Percentiles rank a stretch among this genome's conserved stretches.
Conservation (phyloP, 768 basidiomycete species). For the Coprinopsis cinerea region DNA sequence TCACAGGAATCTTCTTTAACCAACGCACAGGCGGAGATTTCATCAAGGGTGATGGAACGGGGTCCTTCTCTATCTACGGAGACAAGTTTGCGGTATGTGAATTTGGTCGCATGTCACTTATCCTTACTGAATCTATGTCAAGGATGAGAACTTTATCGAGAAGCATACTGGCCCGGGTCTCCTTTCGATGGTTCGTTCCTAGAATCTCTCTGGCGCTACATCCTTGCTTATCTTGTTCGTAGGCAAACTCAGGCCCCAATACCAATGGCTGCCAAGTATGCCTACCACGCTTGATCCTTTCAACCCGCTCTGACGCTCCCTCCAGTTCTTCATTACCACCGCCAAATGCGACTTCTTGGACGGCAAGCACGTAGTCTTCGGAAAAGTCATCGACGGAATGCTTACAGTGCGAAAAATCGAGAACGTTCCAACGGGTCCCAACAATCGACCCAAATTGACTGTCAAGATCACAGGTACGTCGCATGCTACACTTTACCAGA, state of each 20-base stretch:
- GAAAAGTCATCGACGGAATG: conserved; percentile 88
- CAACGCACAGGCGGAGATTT: conserved; percentile 78
- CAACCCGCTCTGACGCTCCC: neutral
- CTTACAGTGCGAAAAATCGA: conserved; percentile 95
- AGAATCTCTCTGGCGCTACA: conserved; percentile 2
- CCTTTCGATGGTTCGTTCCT: conserved; percentile 72
- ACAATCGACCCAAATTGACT: conserved; percentile 82
- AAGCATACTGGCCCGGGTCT: conserved; percentile 85
- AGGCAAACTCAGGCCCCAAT: conserved; percentile 94
- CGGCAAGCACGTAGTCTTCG: conserved; percentile 91
- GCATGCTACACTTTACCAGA: neutral
- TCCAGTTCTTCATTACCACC: conserved; percentile 94
- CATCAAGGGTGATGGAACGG: conserved; percentile 90
- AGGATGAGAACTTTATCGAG: conserved; percentile 94
- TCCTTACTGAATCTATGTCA: conserved; percentile 1
- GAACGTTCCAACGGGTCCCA: conserved; percentile 86
- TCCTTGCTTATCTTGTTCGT: conserved; percentile 2
- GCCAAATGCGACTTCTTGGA: conserved; percentile 94
- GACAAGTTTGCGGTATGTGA: conserved; percentile 78
- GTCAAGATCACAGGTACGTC: conserved; percentile 81
- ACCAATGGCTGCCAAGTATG: conserved; percentile 88
- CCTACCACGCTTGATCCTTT: neutral
- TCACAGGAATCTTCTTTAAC: neutral
- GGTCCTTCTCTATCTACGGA: conserved; percentile 95
- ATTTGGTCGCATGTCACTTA: neutral